Conservation (phyloP, 805 yeast genomes). For the Candida chauliodis region DNA sequence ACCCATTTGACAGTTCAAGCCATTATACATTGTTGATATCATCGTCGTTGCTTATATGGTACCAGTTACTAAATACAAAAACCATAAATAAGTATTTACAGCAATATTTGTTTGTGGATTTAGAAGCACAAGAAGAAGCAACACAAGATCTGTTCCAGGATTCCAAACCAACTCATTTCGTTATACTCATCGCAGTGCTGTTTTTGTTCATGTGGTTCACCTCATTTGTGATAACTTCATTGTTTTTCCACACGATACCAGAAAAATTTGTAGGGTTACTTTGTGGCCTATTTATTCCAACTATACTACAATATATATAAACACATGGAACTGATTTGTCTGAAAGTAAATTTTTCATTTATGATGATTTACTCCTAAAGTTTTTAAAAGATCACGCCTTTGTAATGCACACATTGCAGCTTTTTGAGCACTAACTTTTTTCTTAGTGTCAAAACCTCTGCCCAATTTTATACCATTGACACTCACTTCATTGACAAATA, state of each 20-base stretch:
- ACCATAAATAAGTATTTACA: slow-evolving; percentile 2
- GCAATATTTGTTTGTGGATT: slow-evolving; percentile 1
- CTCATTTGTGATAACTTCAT: slow-evolving; percentile 40
- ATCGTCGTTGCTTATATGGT: slow-evolving; percentile 35
- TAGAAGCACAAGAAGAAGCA: neutral
- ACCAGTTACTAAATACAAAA: slow-evolving; percentile 1
- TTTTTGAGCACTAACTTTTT: slow-evolving; percentile 35
- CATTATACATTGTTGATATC: slow-evolving; percentile 47
- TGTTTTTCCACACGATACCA: slow-evolving; percentile 46
- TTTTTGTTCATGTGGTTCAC: slow-evolving; percentile 33
- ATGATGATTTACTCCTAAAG: slow-evolving; percentile 2
- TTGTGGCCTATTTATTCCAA: slow-evolving; percentile 35
- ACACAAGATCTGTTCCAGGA: neutral
- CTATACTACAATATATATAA: slow-evolving; percentile 6
- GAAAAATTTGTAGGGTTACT: slow-evolving; percentile 45
- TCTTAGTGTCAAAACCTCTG: slow-evolving; percentile 26
- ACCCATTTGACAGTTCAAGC: slow-evolving; percentile 54
- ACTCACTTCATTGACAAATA: slow-evolving; percentile 18
- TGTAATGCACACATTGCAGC: slow-evolving; percentile 34
- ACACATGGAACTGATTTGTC: neutral
- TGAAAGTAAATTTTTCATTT: neutral
- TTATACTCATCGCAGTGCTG: slow-evolving; percentile 1
- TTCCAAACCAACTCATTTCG: neutral
- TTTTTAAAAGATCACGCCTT: slow-evolving; percentile 13
- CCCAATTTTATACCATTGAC: slow-evolving; percentile 23